Evolutionary conservation across 345 rosid genomes (phyloP), one percentile per base, ranked within the genome.

Genomic region (Kernera saxatilis): DNA sequence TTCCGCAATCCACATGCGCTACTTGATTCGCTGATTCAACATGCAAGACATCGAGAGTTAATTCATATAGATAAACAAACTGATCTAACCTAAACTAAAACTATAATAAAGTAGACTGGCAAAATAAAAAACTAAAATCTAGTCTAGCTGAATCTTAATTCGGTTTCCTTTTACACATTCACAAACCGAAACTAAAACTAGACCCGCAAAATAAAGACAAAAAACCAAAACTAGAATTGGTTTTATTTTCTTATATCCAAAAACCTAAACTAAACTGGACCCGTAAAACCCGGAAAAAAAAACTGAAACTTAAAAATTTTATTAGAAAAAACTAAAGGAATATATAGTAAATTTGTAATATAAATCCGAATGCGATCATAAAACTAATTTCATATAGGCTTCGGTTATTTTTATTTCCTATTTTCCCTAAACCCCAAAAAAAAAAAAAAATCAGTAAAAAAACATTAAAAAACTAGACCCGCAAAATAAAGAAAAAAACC

Each of bases 1-100:
- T 94, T 73, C 96, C 97, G 30, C 99, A 94, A 46, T 84, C 89
- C 69, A 94, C 96, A 9, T 93, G 96, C 2, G 98, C 98, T 67
- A 93, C 92, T 45, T 93, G 98, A 75, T 93, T 93, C 55, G 92
- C 98, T 91, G 93, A 73, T 66, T 52, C 51, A 8, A 69, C 32
- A 48, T 55, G 50, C 53, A 73, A 55, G 25, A 26, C 22, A 49
- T n/a, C 13, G 0, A 60, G 4, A 48, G n/a, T 40, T 53, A 19
- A 5, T 23, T 2, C 12, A 41, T 54, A 54, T 23, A 6, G 5
- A 30, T 51, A 10, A 37, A 27, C 14, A 19, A 21, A 18, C 11
- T 44, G 29, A 6, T 44, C n/a, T 7, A 50, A 40, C 22, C n/a
- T 41, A 21, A 57, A 13, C 2, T 25, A 0, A 40, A 58, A 37